A percentile compares a stretch with the other conserved stretches of the same genome.
Evolutionary conservation across 768 basidiomycete genomes (phyloP).

Genomic region (Pleurotus platypus): DNA sequence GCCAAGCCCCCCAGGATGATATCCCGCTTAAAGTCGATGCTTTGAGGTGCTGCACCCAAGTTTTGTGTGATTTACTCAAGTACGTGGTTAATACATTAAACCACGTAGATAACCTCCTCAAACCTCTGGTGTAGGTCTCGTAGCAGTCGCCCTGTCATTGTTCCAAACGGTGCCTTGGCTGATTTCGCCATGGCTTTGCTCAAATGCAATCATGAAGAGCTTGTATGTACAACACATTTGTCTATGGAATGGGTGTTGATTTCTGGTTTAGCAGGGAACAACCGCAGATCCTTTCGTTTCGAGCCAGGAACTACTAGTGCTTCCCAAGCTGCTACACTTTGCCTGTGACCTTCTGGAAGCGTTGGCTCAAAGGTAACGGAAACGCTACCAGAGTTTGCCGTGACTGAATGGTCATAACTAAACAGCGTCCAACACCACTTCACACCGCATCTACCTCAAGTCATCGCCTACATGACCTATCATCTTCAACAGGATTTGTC

Average conservation of each 20-base stretch:
- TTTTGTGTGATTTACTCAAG: constrained; percentile 56
- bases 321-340: background rate
- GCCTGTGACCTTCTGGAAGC: background rate
- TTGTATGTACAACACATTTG: constrained; percentile 20
- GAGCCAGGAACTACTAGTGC: background rate
- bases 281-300: background rate
- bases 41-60: constrained; percentile 47
- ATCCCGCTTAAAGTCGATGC: constrained; percentile 61
- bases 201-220: constrained; percentile 44
- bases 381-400: constrained; percentile 1
- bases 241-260: too few species aligned
- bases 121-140: constrained; percentile 38
- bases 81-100: constrained; percentile 19
- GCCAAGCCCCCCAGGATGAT: constrained; percentile 43
- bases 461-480: constrained; percentile 50
- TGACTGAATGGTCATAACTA: background rate
- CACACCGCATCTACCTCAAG: constrained; percentile 47
- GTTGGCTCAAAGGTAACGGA: background rate
- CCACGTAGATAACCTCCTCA: background rate
- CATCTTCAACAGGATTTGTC: constrained; percentile 58
- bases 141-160: constrained; percentile 56
- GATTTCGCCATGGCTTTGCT: constrained; percentile 51
- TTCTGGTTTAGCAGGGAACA: background rate
- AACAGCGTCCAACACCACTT: constrained; percentile 52
- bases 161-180: constrained; percentile 65